Conservation (phyloP, 768 basidiomycete species). For the Boletus speciosus region DNA sequence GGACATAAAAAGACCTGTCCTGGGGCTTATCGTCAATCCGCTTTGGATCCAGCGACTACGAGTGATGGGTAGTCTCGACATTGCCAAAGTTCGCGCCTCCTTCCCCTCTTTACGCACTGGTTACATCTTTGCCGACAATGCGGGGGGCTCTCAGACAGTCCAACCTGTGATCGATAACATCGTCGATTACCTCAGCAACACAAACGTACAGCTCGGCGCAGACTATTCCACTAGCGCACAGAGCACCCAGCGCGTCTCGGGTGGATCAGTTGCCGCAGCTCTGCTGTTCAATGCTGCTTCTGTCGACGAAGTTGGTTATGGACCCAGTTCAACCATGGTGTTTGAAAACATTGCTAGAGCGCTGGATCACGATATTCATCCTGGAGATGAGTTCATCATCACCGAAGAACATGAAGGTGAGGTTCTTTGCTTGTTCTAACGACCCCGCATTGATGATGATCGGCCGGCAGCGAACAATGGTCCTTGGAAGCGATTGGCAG, state of each 20-base stretch:
- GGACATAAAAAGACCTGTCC: background rate
- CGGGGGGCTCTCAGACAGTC: constrained; percentile 67
- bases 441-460: background rate
- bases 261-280: constrained; percentile 49
- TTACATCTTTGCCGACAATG: constrained; percentile 72
- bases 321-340: constrained; percentile 63
- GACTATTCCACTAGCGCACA: constrained; percentile 57
- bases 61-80: constrained; percentile 37
- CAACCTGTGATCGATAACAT: constrained; percentile 55
- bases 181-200: constrained; percentile 64
- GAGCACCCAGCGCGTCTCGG: constrained; percentile 49
- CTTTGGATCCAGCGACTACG: background rate
- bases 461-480: constrained; percentile 59
- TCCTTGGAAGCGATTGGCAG: constrained; percentile 73
- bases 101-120: constrained; percentile 61
- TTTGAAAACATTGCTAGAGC: constrained; percentile 66
- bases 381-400: constrained; percentile 73
- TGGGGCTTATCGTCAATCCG: background rate
- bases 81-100: constrained; percentile 49
- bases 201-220: constrained; percentile 73
- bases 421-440: background rate
- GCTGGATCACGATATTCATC: constrained; percentile 49
- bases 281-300: constrained; percentile 64
- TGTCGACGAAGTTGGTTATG: constrained; percentile 62
- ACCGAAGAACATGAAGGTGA: constrained; percentile 79